Base-by-base conservation (phyloP, 345 rosid genomes). In the Sisymbrium altissimum region DNA sequence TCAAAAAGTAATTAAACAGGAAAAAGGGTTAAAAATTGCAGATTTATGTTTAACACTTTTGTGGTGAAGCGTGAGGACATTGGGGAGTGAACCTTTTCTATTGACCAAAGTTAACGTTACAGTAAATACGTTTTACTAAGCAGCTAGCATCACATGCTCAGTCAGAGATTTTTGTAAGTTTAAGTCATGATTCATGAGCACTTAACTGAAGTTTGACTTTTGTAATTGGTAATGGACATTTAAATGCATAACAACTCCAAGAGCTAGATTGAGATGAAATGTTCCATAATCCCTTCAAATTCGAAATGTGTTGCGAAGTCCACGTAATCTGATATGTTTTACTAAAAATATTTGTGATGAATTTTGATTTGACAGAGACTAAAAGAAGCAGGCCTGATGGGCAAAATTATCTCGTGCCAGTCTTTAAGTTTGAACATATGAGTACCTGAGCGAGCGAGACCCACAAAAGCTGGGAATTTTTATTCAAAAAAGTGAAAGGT, bases 11-110 rank as follows among this genome's bases (percentile, higher is more conserved):
- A 71, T 12, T 12, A 56, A 9, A 71, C 55, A 56, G 65, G 8
- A 23, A 23, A n/a, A 76, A 46, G 48, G 32, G 46, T 43, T 4
- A 36, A 69, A 68, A 52, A 11, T n/a, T 62, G 58, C 33, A 35
- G 50, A 48, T 21, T 46, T 52, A 14, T 72, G 41, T 72, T 3
- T 14, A 15, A 36, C 46, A 56, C 74, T 64, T 50, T 76, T 64
- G 70, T 68, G 79, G 79, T 75, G 58, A 75, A 40, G 63, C 74
- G 74, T 75, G 79, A 75, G 29, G 36, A 54, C 79, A 68, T 68
- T 68, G 79, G 79, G 68, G 56, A 59, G 7, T 68, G 79, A 68
- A 75, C 73, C 68, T 30, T 50, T 74, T 29, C 10, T 29, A 35
- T 66, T 75, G 18, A 75, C 74, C 64, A 32, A 41, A 32, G 74